Evolutionary conservation across 768 basidiomycete genomes (phyloP), one percentile per base, ranked within the genome.

Genomic region (Steccherinum ochraceum): DNA sequence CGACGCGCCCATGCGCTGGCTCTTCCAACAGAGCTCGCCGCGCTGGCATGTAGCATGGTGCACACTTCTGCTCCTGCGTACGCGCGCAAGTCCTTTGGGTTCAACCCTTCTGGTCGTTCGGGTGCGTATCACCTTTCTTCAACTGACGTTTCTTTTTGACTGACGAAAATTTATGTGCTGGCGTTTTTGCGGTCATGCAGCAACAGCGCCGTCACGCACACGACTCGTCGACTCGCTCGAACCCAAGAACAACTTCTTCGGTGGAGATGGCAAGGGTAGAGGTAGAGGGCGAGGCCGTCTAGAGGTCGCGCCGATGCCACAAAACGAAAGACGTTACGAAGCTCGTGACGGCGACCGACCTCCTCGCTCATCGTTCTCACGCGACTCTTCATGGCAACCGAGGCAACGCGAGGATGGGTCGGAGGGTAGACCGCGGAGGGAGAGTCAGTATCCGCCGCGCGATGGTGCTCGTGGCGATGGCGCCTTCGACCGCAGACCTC

Each of bases 161-260:
- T n/a, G n/a, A n/a, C n/a, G n/a, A n/a, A n/a, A n/a, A n/a, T n/a
- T n/a, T n/a, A n/a, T n/a, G n/a, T n/a, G n/a, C 30, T 35, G 30
- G 7, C 30, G 16, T 35, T 35, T 35, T 7, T 16, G 7, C 30
- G 30, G 16, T 35, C 30, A 35, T 35, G 30, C 7, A 35, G 16
- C 16, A 35, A 16, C 45, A 40, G 55, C 54, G 12, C 54, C 59
- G 3, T 60, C 61, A 3, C 52, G 59, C 2, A 62, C 52, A 12
- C 61, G 60, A 11, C 58, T 64, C 19, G 60, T 58, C 5, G 63
- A 61, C 50, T 56, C 59, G 30, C 47, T 63, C 11, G 49, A 26
- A 19, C 53, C 59, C 18, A 54, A 47, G 11, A n/a, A n/a, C n/a
- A n/a, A n/a, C n/a, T n/a, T n/a, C n/a, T n/a, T n/a, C n/a, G 47